Evolutionary conservation across 2,329 filamentous ascomycete species (phyloP), one percentile per base, ranked within the genome.

Genomic region (Aspergillus sp.): DNA sequence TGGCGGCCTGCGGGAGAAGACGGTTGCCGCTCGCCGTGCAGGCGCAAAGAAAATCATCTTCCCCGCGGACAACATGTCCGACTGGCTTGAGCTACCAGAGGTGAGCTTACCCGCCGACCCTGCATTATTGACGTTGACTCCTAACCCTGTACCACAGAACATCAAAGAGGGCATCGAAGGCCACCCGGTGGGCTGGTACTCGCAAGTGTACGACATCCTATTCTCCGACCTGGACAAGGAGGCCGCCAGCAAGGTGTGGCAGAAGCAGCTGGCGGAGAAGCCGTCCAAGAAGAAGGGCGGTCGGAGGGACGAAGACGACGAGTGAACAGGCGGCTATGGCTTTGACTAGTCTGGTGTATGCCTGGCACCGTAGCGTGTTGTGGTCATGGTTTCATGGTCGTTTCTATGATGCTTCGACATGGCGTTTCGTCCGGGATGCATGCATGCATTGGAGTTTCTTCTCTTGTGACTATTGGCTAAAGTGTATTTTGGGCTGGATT

Each of bases 111-210:
- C 27, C 8, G n/a, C n/a, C n/a, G 14, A 24, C 30, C 24, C 13
- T 26, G 16, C 24, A 12, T 24, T 19, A 33, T 31, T 14, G 20
- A 32, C 31, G 34, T 43, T 40, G 25, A 40, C 34, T 12, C 25
- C 43, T 53, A 34, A 51, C 40, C 14, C 22, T 33, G 14, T 22
- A 15, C 27, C 25, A 35, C 57, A 98, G 91, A 96, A 96, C 56
- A 98, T 98, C 69, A 98, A 96, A 66, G 76, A 93, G 53, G 88
- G 86, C 45, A 84, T 98, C 41, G 80, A 94, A 62, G 91, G 93
- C 51, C 83, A 81, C 47, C 82, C 91, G 0, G 89, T 89, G 12
- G 79, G 75, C 52, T 98, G 91, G 91, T 98, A 96, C 67, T 74
- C 74, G 5, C 86, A 98, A 45, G 85, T 98, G 31, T 96, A 95